phyloP scores from a whole-genome alignment of 2,329 filamentous ascomycete species.

The Bipolaris bicolor region DNA sequence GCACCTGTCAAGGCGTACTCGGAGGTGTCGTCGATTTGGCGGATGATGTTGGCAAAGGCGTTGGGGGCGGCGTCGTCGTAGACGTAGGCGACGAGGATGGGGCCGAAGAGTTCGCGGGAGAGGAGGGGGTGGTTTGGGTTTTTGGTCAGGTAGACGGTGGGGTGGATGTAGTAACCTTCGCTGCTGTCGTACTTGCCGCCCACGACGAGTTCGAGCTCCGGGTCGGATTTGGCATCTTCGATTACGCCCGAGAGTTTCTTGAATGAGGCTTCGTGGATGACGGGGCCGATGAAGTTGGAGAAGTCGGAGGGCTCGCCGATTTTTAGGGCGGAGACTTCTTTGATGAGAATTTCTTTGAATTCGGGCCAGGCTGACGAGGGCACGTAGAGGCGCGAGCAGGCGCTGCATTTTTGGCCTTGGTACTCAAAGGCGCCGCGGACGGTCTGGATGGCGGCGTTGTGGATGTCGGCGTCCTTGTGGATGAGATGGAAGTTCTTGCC shows the following conservation, averaged over 20 bases:
- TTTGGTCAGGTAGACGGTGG: conserved; percentile 78
- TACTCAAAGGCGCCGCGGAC: conserved; percentile 88
- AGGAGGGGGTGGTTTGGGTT: conserved; percentile 78
- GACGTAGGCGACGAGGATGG: conserved; percentile 74
- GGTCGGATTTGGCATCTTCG: conserved; percentile 77
- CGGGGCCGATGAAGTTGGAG: conserved; percentile 82
- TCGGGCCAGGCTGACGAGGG: conserved; percentile 75
- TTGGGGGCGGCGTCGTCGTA: conserved; percentile 71
- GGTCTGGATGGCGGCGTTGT: conserved; percentile 80
- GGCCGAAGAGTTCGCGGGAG: conserved; percentile 81
- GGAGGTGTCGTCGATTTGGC: conserved; percentile 71
- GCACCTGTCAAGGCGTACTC: conserved; percentile 81
- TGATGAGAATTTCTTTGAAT: conserved; percentile 70
- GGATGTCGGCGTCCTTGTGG: conserved; percentile 76
- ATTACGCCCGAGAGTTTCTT: conserved; percentile 79
- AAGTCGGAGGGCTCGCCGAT: conserved; percentile 74
- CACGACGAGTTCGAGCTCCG: conserved; percentile 72
- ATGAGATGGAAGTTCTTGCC: conserved; percentile 94
- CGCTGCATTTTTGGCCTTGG: conserved; percentile 91
- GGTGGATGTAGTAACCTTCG: conserved; percentile 82
- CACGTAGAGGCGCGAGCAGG: conserved; percentile 80
- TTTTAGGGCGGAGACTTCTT: conserved; percentile 73
- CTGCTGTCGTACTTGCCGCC: conserved; percentile 79
- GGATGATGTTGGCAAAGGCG: conserved; percentile 66
- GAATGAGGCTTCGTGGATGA: conserved; percentile 83